These are phyloP conservation scores for Diaporthe humulicola DNA, from an alignment of 2,329 filamentous ascomycete species.

Conservation along the genomic window DNA sequence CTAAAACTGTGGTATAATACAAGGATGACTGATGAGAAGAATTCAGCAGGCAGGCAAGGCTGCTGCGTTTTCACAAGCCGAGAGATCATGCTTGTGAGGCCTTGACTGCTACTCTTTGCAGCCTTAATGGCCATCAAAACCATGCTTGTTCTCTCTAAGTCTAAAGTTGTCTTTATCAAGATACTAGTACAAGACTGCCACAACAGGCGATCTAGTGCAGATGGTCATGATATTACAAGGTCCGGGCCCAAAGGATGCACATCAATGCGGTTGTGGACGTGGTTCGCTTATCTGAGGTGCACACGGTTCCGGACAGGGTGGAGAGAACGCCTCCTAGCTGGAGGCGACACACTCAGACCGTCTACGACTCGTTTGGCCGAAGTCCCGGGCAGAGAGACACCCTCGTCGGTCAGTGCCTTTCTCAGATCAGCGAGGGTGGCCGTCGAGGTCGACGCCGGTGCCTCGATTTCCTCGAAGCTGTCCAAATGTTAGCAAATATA, in stretches of 20 bases:
- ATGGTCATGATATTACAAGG: neutral
- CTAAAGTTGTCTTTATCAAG: neutral
- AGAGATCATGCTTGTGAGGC: neutral
- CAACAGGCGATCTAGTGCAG: too few relatives aligned
- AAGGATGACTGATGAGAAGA: neutral
- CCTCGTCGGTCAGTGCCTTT: conserved; percentile 4
- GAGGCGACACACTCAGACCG: neutral
- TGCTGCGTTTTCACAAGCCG: neutral
- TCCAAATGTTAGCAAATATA: neutral
- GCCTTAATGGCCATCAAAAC: neutral
- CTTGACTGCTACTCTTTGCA: neutral
- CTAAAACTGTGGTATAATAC: neutral
- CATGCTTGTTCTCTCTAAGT: neutral
- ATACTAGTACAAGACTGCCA: neutral
- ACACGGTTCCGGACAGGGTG: neutral
- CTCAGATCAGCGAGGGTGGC: neutral
- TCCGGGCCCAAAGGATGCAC: neutral
- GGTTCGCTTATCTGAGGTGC: neutral
- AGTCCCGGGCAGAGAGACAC: neutral
- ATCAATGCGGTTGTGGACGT: neutral
- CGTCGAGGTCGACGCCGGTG: neutral
- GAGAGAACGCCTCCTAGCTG: neutral
- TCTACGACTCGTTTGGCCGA: neutral
- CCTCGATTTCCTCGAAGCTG: neutral
- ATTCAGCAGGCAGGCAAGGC: neutral